Conservation (phyloP, 2,329 filamentous ascomycete genomes). For the Diaporthe eres region DNA sequence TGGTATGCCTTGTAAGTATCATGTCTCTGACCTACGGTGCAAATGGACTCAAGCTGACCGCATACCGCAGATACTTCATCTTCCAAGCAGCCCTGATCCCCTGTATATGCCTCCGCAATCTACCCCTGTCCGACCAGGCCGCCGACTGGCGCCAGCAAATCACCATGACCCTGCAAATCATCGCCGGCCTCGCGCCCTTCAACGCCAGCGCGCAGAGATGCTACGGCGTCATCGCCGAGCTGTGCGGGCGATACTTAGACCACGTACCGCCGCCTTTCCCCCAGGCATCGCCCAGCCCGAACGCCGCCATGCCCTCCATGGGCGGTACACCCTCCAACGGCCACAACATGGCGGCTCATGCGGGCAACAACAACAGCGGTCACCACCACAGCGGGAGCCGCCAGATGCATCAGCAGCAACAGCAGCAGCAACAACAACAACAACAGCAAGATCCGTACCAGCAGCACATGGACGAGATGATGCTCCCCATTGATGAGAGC, state of each 20-base stretch:
- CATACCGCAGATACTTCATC: constrained; percentile 56
- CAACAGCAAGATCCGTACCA: constrained; percentile 39
- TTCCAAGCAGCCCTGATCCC: constrained; percentile 65
- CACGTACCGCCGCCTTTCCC: constrained; percentile 42
- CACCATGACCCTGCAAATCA: constrained; percentile 52
- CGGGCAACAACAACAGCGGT: constrained; percentile 27
- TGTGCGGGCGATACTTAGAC: constrained; percentile 56
- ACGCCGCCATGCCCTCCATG: constrained; percentile 34
- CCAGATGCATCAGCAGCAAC: constrained; percentile 39
- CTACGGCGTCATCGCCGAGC: constrained; percentile 56
- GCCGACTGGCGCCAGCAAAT: constrained; percentile 59
- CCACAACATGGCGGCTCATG: constrained; percentile 28
- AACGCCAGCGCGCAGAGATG: constrained; percentile 60
- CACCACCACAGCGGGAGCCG: constrained; percentile 31
- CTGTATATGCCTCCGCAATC: constrained; percentile 61
- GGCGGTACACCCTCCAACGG: constrained; percentile 6
- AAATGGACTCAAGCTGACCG: background rate
- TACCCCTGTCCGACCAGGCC: constrained; percentile 54
- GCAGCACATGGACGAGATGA: constrained; percentile 43
- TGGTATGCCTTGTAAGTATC: constrained; percentile 57
- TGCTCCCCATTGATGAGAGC: constrained; percentile 52
- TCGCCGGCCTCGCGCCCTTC: constrained; percentile 53
- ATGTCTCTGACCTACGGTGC: background rate
- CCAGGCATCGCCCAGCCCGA: constrained; percentile 38
- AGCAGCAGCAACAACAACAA: constrained; percentile 37